phyloP scores from a whole-genome alignment of 768 basidiomycete genomes.

The Cystobasidium tubakii region DNA sequence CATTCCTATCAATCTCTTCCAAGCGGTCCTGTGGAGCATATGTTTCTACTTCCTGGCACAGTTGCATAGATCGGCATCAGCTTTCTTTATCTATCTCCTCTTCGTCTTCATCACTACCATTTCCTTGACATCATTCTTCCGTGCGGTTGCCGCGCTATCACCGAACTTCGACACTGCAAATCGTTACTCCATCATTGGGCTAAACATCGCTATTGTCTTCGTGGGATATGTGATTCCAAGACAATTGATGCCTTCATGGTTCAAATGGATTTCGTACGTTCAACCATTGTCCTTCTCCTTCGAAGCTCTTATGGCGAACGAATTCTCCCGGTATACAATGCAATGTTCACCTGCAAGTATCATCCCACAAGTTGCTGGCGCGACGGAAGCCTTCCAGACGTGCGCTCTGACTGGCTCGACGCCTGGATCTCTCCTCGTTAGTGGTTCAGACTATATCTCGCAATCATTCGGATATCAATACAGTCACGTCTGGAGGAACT shows the following conservation, averaged over 20 bases:
- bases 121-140: constrained; percentile 43
- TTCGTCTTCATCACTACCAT: constrained; percentile 40
- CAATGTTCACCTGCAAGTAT: constrained; percentile 31
- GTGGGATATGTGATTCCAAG: constrained; percentile 42
- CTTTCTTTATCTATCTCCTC: constrained; percentile 42
- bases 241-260: constrained; percentile 40
- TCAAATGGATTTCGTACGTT: constrained; percentile 42
- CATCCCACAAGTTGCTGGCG: constrained; percentile 7
- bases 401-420: constrained; percentile 44
- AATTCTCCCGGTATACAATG: constrained; percentile 44
- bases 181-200: constrained; percentile 35
- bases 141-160: constrained; percentile 32
- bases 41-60: constrained; percentile 42
- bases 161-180: constrained; percentile 40
- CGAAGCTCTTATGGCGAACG: constrained; percentile 46
- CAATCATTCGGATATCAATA: constrained; percentile 32
- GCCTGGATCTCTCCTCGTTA: constrained; percentile 40
- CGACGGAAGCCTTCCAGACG: constrained; percentile 41
- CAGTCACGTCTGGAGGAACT: constrained; percentile 32
- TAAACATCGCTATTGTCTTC: constrained; percentile 40
- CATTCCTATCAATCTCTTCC: constrained; percentile 36
- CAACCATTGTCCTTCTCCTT: constrained; percentile 41
- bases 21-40: constrained; percentile 41
- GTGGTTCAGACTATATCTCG: constrained; percentile 40
- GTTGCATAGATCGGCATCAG: constrained; percentile 43